Conservation (phyloP, 2,329 filamentous ascomycete species). For the Sphaerostilbella broomeana region DNA sequence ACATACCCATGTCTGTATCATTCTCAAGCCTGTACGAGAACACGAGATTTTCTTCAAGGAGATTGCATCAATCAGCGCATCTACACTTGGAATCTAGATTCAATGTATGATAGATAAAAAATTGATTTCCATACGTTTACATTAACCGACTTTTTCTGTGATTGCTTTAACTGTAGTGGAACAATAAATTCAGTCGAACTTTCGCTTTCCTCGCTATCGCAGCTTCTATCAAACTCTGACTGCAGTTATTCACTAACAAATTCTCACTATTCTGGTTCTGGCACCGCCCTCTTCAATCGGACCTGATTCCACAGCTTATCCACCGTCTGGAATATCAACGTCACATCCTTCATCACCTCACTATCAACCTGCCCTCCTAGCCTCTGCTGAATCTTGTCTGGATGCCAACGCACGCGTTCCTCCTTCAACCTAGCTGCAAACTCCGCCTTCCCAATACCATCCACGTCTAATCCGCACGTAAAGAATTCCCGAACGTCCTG, state of each 20-base stretch:
- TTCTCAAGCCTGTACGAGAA: slow-evolving; percentile 3
- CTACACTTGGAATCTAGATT: slow-evolving; percentile 3
- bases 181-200: too few species aligned
- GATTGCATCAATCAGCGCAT: slow-evolving; percentile 6
- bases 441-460: slow-evolving; percentile 38
- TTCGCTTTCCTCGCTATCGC: too few species aligned
- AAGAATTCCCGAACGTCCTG: slow-evolving; percentile 65
- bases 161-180: too few species aligned
- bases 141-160: too few species aligned
- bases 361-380: slow-evolving; percentile 68
- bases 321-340: slow-evolving; percentile 84
- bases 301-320: slow-evolving; percentile 71
- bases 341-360: slow-evolving; percentile 69
- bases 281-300: slow-evolving; percentile 24
- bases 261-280: too few species aligned
- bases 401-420: slow-evolving; percentile 92
- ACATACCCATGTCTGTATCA: neutral
- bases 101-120: too few species aligned
- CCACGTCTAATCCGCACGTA: slow-evolving; percentile 38
- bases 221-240: too few species aligned
- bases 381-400: slow-evolving; percentile 92
- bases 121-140: too few species aligned
- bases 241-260: too few species aligned
- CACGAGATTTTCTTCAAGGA: slow-evolving; percentile 5
- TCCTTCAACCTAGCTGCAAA: slow-evolving; percentile 58